phyloP scores from a whole-genome alignment of 2,329 filamentous ascomycete species.

The Arthrobotrys conoides region DNA sequence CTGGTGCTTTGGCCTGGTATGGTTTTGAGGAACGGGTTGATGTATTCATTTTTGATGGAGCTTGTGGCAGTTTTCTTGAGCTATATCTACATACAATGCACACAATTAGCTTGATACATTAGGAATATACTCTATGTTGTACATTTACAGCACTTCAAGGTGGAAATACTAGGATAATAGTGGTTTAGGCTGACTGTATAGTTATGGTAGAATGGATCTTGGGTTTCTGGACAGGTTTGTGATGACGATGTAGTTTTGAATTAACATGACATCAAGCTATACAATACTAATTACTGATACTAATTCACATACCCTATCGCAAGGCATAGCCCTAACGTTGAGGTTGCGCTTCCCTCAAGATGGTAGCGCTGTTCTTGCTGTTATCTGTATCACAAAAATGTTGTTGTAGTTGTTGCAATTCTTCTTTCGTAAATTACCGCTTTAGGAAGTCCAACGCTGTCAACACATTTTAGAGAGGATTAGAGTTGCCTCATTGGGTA shows the following conservation, averaged over 20 bases:
- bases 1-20: too few species aligned
- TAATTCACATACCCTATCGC: not conserved
- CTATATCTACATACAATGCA: too few species aligned
- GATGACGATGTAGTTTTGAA: not conserved
- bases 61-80: too few species aligned
- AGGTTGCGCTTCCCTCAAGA: not conserved
- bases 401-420: slow-evolving; percentile 35
- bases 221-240: not conserved
- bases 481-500: too few species aligned
- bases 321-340: not conserved
- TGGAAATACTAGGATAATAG: not conserved
- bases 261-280: too few species aligned
- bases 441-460: not conserved
- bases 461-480: slow-evolving; percentile 17
- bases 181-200: too few species aligned
- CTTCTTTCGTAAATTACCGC: slow-evolving; percentile 3
- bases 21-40: too few species aligned
- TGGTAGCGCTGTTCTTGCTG: too few species aligned
- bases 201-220: not conserved
- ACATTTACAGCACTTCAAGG: not conserved
- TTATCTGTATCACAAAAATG: not conserved
- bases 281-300: not conserved
- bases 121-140: too few species aligned
- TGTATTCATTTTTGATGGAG: too few species aligned
- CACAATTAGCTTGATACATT: too few species aligned